phyloP scores from a whole-genome alignment of 495 filamentous ascomycete species.

The Oleoguttula mirabilis region DNA sequence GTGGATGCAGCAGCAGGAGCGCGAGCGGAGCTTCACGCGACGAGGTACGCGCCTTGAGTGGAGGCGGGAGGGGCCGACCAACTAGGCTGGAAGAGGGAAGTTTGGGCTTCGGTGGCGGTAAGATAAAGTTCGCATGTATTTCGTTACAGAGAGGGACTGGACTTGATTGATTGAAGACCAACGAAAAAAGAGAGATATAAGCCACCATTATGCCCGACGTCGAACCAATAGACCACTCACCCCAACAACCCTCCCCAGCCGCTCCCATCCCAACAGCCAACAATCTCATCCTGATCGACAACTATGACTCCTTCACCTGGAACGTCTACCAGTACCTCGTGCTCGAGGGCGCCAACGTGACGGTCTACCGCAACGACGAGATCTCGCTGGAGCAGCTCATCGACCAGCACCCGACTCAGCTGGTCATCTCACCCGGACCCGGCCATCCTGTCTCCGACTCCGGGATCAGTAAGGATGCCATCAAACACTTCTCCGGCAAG shows the following conservation, averaged over 20 bases:
- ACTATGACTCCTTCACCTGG: constrained; percentile 99
- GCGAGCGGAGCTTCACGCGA: too few species aligned
- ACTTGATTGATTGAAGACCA: too few species aligned
- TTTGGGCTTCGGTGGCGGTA: too few species aligned
- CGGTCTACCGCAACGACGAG: constrained; percentile 84
- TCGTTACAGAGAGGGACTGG: too few species aligned
- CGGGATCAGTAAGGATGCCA: constrained; percentile 82
- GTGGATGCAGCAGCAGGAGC: too few species aligned
- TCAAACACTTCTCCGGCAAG: constrained; percentile 86
- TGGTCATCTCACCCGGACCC: constrained; percentile 89
- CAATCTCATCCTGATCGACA: constrained; percentile 93
- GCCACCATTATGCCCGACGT: constrained; percentile 11
- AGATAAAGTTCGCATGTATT: too few species aligned
- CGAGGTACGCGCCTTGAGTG: too few species aligned
- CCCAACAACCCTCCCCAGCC: constrained; percentile 61
- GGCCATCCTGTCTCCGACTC: constrained; percentile 85
- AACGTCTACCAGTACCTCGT: constrained; percentile 98
- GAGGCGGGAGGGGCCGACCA: too few species aligned
- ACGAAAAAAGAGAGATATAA: too few species aligned
- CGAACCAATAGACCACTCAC: constrained; percentile 71
- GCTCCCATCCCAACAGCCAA: constrained; percentile 59
- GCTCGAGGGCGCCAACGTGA: constrained; percentile 80
- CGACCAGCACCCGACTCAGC: constrained; percentile 70
- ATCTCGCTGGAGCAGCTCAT: constrained; percentile 75
- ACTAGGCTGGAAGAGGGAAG: too few species aligned